Evolutionary conservation across 1,139 yeast species (phyloP).

Genomic region (Zygoascus meyerae): DNA sequence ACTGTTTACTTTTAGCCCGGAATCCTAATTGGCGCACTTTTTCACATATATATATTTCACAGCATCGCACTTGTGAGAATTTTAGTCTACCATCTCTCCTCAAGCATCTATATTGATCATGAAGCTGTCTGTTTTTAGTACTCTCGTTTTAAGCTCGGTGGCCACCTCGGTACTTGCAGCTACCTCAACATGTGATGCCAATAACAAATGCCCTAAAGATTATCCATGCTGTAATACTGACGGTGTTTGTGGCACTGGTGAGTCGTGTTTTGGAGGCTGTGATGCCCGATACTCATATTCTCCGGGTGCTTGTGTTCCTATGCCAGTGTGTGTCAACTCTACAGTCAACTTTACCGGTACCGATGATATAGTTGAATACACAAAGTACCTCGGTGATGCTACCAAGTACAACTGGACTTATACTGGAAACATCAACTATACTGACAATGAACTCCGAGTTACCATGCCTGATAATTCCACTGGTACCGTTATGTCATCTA

Average conservation of each 20-base stretch:
- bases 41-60: too few relatives aligned
- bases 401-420: constrained; percentile 66
- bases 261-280: constrained; percentile 74
- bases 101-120: not conserved
- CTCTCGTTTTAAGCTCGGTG: not conserved
- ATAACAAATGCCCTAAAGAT: constrained; percentile 52
- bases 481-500: constrained; percentile 79
- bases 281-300: constrained; percentile 61
- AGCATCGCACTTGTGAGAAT: too few relatives aligned
- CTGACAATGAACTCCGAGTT: constrained; percentile 48
- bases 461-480: constrained; percentile 74
- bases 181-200: constrained; percentile 7
- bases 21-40: too few relatives aligned
- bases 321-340: constrained; percentile 42
- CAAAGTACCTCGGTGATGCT: constrained; percentile 65
- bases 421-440: constrained; percentile 57
- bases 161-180: constrained; percentile 1
- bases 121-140: constrained; percentile 6
- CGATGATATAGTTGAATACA: constrained; percentile 34
- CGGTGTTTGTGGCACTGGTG: constrained; percentile 77
- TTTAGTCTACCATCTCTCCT: too few relatives aligned
- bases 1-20: too few relatives aligned
- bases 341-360: constrained; percentile 27
- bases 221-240: constrained; percentile 76
- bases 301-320: constrained; percentile 61